phyloP scores from a whole-genome alignment of 805 yeast species.

The Scheffersomyces stipitis region DNA sequence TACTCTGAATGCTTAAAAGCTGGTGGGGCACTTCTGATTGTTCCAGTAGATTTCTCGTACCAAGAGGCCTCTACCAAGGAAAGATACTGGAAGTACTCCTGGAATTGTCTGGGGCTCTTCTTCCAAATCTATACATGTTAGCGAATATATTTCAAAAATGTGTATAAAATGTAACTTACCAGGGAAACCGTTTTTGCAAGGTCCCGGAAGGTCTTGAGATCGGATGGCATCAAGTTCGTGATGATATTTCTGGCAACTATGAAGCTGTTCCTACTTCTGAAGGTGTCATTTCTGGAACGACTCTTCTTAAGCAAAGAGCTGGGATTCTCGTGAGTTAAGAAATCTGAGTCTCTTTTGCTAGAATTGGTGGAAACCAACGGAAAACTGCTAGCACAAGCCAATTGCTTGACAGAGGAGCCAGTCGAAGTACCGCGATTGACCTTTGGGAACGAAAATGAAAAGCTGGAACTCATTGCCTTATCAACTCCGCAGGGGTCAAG shows the following conservation, averaged over 20 bases:
- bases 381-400: neutral
- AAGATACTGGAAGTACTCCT: slow-evolving; percentile 16
- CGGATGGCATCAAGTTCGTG: slow-evolving; percentile 9
- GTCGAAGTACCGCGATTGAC: no score
- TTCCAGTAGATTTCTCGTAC: slow-evolving; percentile 1
- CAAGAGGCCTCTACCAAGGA: slow-evolving; percentile 8
- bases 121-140: slow-evolving; percentile 17
- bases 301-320: neutral
- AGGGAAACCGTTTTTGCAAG: neutral
- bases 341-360: no score
- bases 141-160: slow-evolving; percentile 4
- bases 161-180: neutral
- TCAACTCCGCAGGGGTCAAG: no score
- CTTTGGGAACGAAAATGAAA: no score
- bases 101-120: slow-evolving; percentile 6
- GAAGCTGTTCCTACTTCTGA: slow-evolving; percentile 17
- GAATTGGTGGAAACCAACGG: neutral
- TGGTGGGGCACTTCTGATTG: no score
- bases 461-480: no score
- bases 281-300: neutral
- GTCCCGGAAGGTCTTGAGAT: neutral
- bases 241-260: slow-evolving; percentile 19
- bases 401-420: no score
- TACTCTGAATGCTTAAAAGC: no score
- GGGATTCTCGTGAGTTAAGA: neutral